Evolutionary conservation across 345 rosid genomes (phyloP).

Genomic region (Clausena lansium): DNA sequence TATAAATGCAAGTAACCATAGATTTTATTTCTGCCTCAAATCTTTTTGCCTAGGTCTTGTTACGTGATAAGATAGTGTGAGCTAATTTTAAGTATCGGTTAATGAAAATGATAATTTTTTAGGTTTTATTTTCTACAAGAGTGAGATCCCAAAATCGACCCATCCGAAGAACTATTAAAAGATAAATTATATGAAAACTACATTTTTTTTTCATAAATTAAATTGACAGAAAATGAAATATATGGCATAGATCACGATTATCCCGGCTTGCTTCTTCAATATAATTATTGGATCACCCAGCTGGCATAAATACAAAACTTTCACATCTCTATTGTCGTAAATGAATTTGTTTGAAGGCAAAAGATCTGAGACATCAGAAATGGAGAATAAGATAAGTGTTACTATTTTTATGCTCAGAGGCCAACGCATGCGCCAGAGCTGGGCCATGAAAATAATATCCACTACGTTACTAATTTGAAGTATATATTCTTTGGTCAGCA

Average conservation of each 20-base stretch:
- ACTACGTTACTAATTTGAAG: background rate
- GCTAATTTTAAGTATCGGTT: too few relatives aligned
- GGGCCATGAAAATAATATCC: background rate
- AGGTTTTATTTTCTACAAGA: too few relatives aligned
- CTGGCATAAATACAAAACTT: background rate
- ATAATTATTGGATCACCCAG: background rate
- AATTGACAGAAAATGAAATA: background rate
- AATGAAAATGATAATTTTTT: too few relatives aligned
- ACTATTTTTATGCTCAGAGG: background rate
- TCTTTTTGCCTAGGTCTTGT: rapidly evolving
- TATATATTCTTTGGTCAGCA: background rate
- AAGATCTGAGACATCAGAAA: too few relatives aligned
- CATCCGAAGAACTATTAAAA: too few relatives aligned
- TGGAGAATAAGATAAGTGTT: background rate
- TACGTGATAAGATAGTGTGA: too few relatives aligned
- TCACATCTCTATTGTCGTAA: background rate
- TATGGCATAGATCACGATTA: too few relatives aligned
- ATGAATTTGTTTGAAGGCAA: too few relatives aligned
- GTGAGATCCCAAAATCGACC: too few relatives aligned
- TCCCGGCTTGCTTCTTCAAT: background rate
- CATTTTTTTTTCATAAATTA: background rate
- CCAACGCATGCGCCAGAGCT: background rate
- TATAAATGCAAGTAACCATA: too few relatives aligned
- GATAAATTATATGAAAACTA: too few relatives aligned
- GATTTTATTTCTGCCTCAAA: too few relatives aligned